These are phyloP conservation scores for Zymoseptoria tritici DNA, from an alignment of 2,329 filamentous ascomycete species.

Conservation along the genomic window DNA sequence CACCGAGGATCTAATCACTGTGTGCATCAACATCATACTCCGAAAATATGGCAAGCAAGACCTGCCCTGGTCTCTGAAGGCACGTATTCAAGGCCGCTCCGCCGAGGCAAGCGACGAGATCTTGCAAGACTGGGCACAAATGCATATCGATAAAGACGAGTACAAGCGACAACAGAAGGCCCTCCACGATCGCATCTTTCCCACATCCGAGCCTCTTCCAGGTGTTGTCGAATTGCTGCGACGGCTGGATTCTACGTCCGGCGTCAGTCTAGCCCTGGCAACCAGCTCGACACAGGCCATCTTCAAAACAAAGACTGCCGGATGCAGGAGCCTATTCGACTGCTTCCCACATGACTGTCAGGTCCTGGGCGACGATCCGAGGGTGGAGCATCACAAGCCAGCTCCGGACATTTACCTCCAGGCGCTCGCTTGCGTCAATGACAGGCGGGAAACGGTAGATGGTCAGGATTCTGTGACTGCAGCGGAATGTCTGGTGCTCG, in stretches of 20 bases:
- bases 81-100: slow-evolving; percentile 64
- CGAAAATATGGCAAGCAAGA: slow-evolving; percentile 60
- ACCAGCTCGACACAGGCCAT: slow-evolving; percentile 66
- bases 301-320: slow-evolving; percentile 64
- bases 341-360: slow-evolving; percentile 58
- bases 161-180: slow-evolving; percentile 52
- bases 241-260: slow-evolving; percentile 46
- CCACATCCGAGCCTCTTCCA: slow-evolving; percentile 61
- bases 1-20: slow-evolving; percentile 79
- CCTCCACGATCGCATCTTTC: slow-evolving; percentile 65
- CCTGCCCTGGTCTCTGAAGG: slow-evolving; percentile 85
- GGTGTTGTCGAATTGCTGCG: slow-evolving; percentile 57
- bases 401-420: slow-evolving; percentile 85
- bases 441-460: slow-evolving; percentile 31
- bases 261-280: slow-evolving; percentile 72
- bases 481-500: slow-evolving; percentile 86
- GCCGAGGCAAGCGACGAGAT: slow-evolving; percentile 50
- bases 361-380: slow-evolving; percentile 75
- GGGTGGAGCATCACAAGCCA: slow-evolving; percentile 80
- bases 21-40: slow-evolving; percentile 72
- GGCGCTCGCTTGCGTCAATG: slow-evolving; percentile 72
- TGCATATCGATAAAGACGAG: slow-evolving; percentile 64
- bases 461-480: slow-evolving; percentile 58
- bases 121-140: slow-evolving; percentile 71
- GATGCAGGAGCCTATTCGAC: slow-evolving; percentile 44